phyloP scores from a whole-genome alignment of 2,329 filamentous ascomycete species.

The Colletotrichum sp. region DNA sequence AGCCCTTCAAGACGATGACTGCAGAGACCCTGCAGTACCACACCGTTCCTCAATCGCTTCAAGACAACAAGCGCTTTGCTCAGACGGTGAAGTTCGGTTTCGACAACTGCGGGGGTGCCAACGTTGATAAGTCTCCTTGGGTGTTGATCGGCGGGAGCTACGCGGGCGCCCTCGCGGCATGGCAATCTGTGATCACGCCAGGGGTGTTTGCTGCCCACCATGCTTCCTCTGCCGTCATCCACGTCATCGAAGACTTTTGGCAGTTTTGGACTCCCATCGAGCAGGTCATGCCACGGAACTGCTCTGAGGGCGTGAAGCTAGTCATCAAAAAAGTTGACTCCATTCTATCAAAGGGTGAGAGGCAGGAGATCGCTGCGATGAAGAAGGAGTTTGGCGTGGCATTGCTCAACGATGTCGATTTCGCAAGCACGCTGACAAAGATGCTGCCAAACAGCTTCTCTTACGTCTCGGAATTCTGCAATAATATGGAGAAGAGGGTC shows the following conservation, averaged over 20 bases:
- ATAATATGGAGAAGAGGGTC: background rate
- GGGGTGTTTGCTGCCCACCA: slow-evolving; percentile 57
- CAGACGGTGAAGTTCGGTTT: slow-evolving; percentile 42
- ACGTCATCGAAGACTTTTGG: slow-evolving; percentile 51
- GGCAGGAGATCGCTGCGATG: background rate
- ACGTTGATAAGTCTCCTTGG: slow-evolving; percentile 53
- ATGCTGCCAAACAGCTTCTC: background rate
- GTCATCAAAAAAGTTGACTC: slow-evolving; percentile 52
- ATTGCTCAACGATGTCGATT: background rate
- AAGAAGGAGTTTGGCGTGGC: slow-evolving; percentile 10
- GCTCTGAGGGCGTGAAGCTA: slow-evolving; percentile 48
- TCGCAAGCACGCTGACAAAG: background rate
- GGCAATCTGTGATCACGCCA: slow-evolving; percentile 48
- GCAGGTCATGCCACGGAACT: slow-evolving; percentile 35
- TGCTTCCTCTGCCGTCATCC: slow-evolving; percentile 53
- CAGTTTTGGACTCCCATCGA: slow-evolving; percentile 53
- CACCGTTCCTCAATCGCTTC: slow-evolving; percentile 9
- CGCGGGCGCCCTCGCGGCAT: slow-evolving; percentile 53
- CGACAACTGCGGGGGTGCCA: slow-evolving; percentile 26
- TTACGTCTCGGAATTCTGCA: background rate
- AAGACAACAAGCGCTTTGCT: slow-evolving; percentile 19
- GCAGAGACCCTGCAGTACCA: slow-evolving; percentile 20
- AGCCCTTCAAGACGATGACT: slow-evolving; percentile 7
- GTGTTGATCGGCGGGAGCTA: slow-evolving; percentile 58
- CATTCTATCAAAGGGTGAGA: slow-evolving; percentile 29